A percentile compares a stretch with the other conserved stretches of the same genome.
These are phyloP conservation scores for Agaricus subrufescens DNA, from an alignment of 768 basidiomycete species.

Conservation along the genomic window DNA sequence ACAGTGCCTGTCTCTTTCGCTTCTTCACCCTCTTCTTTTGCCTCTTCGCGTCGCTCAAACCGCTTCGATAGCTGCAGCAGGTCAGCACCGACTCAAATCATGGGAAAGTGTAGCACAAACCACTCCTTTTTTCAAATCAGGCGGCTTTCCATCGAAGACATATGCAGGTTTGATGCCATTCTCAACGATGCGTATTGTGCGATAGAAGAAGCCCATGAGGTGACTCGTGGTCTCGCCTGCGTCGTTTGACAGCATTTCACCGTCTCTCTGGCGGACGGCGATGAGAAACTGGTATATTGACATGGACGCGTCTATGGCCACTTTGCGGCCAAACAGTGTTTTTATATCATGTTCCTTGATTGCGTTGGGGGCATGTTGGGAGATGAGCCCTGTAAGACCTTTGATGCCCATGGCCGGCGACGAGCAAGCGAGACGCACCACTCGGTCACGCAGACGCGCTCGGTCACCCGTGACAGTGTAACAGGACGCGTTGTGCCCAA, in stretches of 20 bases:
- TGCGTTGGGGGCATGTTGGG: conserved; percentile 83
- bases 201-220: conserved; percentile 98
- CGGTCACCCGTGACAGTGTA: background rate
- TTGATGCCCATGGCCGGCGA: conserved; percentile 81
- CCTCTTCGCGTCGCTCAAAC: conserved; percentile 86
- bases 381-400: conserved; percentile 85
- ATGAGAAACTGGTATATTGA: conserved; percentile 97
- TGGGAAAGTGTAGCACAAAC: conserved; percentile 47
- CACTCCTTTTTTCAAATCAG: conserved; percentile 94
- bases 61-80: conserved; percentile 83
- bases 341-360: conserved; percentile 95
- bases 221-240: conserved; percentile 97
- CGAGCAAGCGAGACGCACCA: background rate
- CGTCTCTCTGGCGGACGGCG: conserved; percentile 93
- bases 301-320: conserved; percentile 98
- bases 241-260: conserved; percentile 96
- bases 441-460: background rate
- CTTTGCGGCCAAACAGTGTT: conserved; percentile 96
- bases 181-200: conserved; percentile 96
- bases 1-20: conserved; percentile 94
- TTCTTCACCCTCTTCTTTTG: conserved; percentile 92
- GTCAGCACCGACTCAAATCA: background rate
- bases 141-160: conserved; percentile 98
- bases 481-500: conserved; percentile 3
- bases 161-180: conserved; percentile 98